These are phyloP conservation scores for Leptosphaerulina australis DNA, from an alignment of 2,329 filamentous ascomycete species.

Conservation along the genomic window DNA sequence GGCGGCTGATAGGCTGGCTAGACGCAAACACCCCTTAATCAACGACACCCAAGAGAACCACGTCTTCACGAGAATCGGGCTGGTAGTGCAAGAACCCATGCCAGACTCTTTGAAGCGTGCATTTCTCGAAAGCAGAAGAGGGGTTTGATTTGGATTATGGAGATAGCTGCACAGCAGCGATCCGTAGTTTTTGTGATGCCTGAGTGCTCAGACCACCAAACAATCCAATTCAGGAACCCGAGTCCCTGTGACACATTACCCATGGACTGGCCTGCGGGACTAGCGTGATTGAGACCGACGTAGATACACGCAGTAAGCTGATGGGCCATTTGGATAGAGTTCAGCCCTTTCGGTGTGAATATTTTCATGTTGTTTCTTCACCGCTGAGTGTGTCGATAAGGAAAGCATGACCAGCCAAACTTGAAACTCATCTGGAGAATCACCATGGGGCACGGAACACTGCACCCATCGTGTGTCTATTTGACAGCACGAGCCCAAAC, in stretches of 20 bases:
- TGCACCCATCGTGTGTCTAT: not conserved
- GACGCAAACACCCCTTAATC: conserved; percentile 24
- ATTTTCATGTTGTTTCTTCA: conserved; percentile 2
- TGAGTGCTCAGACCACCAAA: conserved; percentile 30
- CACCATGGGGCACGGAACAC: conserved; percentile 5
- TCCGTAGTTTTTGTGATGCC: conserved; percentile 26
- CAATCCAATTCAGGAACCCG: conserved; percentile 16
- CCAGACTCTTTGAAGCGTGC: conserved; percentile 34
- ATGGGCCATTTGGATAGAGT: conserved; percentile 4
- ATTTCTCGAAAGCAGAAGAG: conserved; percentile 31
- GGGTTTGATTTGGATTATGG: conserved; percentile 12
- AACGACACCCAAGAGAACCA: conserved; percentile 37
- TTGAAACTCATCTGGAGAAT: conserved; percentile 10
- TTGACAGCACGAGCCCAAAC: conserved; percentile 14
- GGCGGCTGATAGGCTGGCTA: conserved; percentile 36
- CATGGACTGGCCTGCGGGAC: conserved; percentile 29
- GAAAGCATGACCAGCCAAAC: not conserved
- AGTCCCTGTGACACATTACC: conserved; percentile 16
- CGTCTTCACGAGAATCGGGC: conserved; percentile 36
- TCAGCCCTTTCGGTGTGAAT: not conserved
- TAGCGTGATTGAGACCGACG: conserved; percentile 17
- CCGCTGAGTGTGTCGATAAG: not conserved
- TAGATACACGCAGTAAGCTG: conserved; percentile 8
- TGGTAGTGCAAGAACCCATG: conserved; percentile 42
- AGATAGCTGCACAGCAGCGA: conserved; percentile 17